phyloP scores from a whole-genome alignment of 106 monocot species.

The Dendrobium chrysotoxum region DNA sequence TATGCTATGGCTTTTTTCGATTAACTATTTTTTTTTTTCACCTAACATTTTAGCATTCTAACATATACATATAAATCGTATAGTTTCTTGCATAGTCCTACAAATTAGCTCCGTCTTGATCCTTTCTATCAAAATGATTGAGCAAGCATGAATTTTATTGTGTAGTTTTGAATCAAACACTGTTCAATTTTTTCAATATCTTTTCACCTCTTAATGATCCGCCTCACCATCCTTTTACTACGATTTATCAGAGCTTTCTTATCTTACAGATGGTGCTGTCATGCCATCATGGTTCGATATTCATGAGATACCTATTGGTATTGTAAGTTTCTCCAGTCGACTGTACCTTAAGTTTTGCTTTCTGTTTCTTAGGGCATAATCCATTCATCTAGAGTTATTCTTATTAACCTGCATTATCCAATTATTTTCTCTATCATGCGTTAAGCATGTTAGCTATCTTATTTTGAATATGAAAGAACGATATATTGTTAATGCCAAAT shows the following conservation, averaged over 20 bases:
- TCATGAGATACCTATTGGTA: slow-evolving; percentile 65
- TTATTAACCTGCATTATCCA: not conserved
- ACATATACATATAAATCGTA: not conserved
- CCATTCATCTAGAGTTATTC: not conserved
- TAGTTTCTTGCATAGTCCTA: not conserved
- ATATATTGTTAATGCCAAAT: not conserved
- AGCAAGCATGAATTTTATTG: not conserved
- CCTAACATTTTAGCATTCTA: not conserved
- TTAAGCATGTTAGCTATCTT: not conserved
- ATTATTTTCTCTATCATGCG: not conserved
- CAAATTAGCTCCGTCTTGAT: not conserved
- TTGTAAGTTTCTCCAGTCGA: slow-evolving; percentile 43
- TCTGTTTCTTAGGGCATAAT: not conserved
- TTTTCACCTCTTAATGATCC: not conserved
- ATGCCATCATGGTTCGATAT: slow-evolving; percentile 98
- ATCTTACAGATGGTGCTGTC: slow-evolving; percentile 63
- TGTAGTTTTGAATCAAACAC: not conserved
- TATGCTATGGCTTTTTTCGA: not conserved
- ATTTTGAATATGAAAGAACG: not conserved
- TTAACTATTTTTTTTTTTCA: not conserved
- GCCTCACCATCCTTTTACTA: not conserved
- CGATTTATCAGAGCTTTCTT: not conserved
- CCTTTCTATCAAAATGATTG: not conserved
- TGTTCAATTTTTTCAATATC: not conserved
- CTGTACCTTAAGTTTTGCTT: not conserved